These are phyloP conservation scores for Prunus mira DNA, from an alignment of 306 rosid species.

Conservation along the genomic window DNA sequence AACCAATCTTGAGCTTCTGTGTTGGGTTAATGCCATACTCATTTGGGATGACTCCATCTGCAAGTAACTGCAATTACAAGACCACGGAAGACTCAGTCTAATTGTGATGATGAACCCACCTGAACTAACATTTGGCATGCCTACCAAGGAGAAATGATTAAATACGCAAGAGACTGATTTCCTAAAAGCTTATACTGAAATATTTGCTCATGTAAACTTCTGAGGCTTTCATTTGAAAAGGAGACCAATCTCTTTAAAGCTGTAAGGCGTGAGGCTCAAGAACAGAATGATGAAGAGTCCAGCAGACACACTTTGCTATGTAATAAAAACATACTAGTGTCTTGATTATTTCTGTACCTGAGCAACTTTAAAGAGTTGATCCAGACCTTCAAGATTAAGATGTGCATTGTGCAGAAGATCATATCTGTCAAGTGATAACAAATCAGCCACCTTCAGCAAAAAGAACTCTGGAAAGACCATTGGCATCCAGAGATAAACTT, in stretches of 20 bases:
- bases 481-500: background rate
- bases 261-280: background rate
- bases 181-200: background rate
- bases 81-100: slow-evolving; percentile 15
- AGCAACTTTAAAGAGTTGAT: slow-evolving; percentile 91
- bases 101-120: slow-evolving; percentile 4
- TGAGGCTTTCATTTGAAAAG: background rate
- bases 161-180: too few relatives aligned
- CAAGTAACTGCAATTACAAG: slow-evolving; percentile 63
- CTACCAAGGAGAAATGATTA: background rate
- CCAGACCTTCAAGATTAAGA: slow-evolving; percentile 85
- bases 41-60: slow-evolving; percentile 97
- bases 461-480: slow-evolving; percentile 11
- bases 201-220: background rate
- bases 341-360: slow-evolving; percentile 55
- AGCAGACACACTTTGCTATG: background rate
- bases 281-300: background rate
- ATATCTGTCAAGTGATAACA: slow-evolving; percentile 54
- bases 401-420: slow-evolving; percentile 97
- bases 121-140: slow-evolving; percentile 8
- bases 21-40: slow-evolving; percentile 94
- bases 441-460: slow-evolving; percentile 7
- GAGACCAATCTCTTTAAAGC: background rate
- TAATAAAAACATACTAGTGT: background rate
- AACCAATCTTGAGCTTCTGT: slow-evolving; percentile 93